These are phyloP conservation scores for Diplocarpon rosae DNA, from an alignment of 2,329 filamentous ascomycete species.

Conservation along the genomic window DNA sequence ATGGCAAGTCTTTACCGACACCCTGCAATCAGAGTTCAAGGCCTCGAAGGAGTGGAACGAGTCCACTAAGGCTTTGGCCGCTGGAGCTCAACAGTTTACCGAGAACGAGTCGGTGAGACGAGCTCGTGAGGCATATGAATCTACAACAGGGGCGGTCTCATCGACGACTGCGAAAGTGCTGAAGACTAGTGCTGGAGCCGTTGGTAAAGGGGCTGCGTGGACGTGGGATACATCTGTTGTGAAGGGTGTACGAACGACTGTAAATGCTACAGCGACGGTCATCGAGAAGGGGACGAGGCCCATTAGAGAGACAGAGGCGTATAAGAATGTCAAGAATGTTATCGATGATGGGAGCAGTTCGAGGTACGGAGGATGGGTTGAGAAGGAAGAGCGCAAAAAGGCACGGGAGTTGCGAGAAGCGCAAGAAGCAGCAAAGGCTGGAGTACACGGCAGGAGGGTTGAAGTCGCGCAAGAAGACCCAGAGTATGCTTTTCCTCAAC, in stretches of 20 bases:
- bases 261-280: slow-evolving; percentile 73
- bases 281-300: slow-evolving; percentile 93
- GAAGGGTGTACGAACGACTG: slow-evolving; percentile 80
- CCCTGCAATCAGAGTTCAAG: slow-evolving; percentile 87
- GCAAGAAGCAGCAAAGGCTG: slow-evolving; percentile 37
- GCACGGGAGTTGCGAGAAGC: slow-evolving; percentile 65
- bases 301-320: slow-evolving; percentile 87
- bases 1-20: slow-evolving; percentile 98
- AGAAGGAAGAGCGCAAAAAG: slow-evolving; percentile 85
- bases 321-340: slow-evolving; percentile 86
- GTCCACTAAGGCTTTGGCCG: slow-evolving; percentile 87
- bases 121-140: slow-evolving; percentile 76
- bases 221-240: slow-evolving; percentile 94
- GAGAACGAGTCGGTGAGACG: slow-evolving; percentile 86
- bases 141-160: slow-evolving; percentile 73
- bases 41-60: slow-evolving; percentile 99
- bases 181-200: slow-evolving; percentile 73
- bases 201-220: slow-evolving; percentile 88
- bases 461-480: slow-evolving; percentile 73
- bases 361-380: slow-evolving; percentile 89
- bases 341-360: slow-evolving; percentile 97
- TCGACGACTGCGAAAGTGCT: slow-evolving; percentile 69
- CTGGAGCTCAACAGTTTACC: slow-evolving; percentile 78
- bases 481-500: slow-evolving; percentile 49
- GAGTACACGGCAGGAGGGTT: slow-evolving; percentile 30